Evolutionary conservation across 768 basidiomycete species (phyloP).

Genomic region (Xerocomus brunneocitrinus): DNA sequence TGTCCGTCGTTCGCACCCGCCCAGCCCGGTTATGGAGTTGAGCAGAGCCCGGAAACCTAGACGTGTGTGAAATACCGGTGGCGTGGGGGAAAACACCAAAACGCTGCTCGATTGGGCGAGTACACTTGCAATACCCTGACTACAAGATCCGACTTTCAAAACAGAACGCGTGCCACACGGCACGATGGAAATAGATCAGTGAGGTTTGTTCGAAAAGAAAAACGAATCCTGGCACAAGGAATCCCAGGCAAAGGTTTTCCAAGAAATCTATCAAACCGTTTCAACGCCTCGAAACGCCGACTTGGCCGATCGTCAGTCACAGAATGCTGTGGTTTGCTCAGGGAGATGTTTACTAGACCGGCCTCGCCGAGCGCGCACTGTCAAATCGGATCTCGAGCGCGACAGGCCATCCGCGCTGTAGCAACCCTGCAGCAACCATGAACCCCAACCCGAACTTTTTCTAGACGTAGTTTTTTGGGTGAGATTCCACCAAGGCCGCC

Average conservation of each 20-base stretch:
- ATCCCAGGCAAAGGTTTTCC: neutral
- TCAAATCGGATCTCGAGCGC: neutral
- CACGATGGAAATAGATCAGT: neutral
- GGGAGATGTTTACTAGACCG: neutral
- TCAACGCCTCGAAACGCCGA: neutral
- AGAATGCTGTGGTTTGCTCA: conserved; percentile 3
- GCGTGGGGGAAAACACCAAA: conserved; percentile 2
- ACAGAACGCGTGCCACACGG: neutral
- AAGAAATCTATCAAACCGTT: neutral
- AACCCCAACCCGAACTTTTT: neutral
- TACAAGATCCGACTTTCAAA: conserved; percentile 9
- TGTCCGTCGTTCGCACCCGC: neutral
- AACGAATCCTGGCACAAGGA: neutral
- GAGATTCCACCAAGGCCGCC: neutral
- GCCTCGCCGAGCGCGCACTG: neutral
- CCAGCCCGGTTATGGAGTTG: neutral
- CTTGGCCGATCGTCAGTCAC: neutral
- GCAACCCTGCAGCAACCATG: neutral
- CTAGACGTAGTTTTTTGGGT: neutral
- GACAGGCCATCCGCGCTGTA: neutral
- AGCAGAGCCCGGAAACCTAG: conserved; percentile 5
- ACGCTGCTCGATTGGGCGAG: neutral
- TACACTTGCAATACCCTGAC: conserved; percentile 13
- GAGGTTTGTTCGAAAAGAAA: neutral
- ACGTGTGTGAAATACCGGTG: conserved; percentile 10